phyloP scores from a whole-genome alignment of 371 early-diverging fungal genomes.

The Zychaea mexicana region DNA sequence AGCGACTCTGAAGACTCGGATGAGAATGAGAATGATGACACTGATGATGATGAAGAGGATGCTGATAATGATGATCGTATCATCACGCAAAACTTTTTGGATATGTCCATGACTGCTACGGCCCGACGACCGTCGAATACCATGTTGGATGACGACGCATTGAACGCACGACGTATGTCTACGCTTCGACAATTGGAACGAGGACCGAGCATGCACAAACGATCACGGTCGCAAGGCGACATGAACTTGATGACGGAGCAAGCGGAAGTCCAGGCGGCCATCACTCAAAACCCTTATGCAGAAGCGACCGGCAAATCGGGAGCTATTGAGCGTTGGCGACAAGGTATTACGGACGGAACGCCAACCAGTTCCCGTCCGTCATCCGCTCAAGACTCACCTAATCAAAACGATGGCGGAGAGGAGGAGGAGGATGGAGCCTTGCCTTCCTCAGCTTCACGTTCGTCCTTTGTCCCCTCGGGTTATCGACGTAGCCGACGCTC shows the following conservation, averaged over 20 bases:
- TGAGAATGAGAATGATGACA: slow-evolving; percentile 7
- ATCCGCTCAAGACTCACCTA: background rate
- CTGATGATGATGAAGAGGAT: slow-evolving; percentile 23
- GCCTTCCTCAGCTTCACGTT: too few relatives aligned
- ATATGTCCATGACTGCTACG: too few relatives aligned
- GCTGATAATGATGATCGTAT: slow-evolving; percentile 1
- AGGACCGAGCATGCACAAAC: slow-evolving; percentile 25
- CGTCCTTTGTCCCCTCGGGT: background rate
- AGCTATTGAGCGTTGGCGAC: slow-evolving; percentile 37
- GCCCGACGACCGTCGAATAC: background rate
- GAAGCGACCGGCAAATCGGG: slow-evolving; percentile 8
- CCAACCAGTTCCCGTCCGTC: background rate
- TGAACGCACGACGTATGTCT: slow-evolving; percentile 28
- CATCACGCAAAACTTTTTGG: background rate
- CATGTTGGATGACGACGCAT: background rate
- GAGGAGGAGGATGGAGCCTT: too few relatives aligned
- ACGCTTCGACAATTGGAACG: slow-evolving; percentile 30
- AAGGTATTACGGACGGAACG: slow-evolving; percentile 14
- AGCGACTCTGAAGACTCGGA: slow-evolving; percentile 21
- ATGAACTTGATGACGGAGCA: slow-evolving; percentile 78
- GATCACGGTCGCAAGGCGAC: slow-evolving; percentile 25
- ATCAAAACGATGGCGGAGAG: background rate
- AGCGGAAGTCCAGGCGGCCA: slow-evolving; percentile 53
- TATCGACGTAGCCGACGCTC: slow-evolving; percentile 24
- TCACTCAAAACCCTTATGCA: slow-evolving; percentile 6